A percentile compares a stretch with the other conserved stretches of the same genome.
Conservation (phyloP, 78 protist species). For the Dictyostelium intermedium region DNA sequence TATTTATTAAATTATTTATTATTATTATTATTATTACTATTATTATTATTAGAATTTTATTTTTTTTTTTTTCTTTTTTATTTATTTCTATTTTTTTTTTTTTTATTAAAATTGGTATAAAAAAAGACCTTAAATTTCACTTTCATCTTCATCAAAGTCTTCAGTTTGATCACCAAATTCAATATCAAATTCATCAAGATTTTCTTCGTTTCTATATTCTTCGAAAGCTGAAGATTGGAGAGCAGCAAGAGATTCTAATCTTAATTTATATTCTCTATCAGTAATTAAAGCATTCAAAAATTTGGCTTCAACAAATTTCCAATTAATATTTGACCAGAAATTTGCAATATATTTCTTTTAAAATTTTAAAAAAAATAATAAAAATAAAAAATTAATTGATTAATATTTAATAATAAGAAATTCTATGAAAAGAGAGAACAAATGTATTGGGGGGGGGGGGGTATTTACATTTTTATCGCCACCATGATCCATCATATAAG, state of each 20-base stretch:
- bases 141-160: too few species aligned
- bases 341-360: conserved; percentile 54
- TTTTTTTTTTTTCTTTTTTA: neutral
- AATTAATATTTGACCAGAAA: conserved; percentile 43
- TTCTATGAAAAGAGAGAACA: neutral
- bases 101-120: neutral
- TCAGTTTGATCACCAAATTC: too few species aligned
- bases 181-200: too few species aligned
- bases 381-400: neutral
- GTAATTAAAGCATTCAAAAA: conserved; percentile 59
- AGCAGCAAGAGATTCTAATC: conserved; percentile 7
- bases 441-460: too few species aligned
- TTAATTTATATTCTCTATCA: conserved; percentile 52
- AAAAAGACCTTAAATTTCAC: too few species aligned
- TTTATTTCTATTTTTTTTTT: neutral
- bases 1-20: neutral
- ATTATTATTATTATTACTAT: neutral
- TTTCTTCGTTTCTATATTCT: neutral
- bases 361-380: neutral
- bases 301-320: conserved; percentile 71
- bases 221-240: neutral
- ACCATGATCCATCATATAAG: conserved; percentile 42
- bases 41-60: too few species aligned
- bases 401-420: neutral
- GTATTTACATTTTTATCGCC: conserved; percentile 33